Evolutionary conservation across 2,329 filamentous ascomycete species (phyloP).

Genomic region (Metarhizium sp.): DNA sequence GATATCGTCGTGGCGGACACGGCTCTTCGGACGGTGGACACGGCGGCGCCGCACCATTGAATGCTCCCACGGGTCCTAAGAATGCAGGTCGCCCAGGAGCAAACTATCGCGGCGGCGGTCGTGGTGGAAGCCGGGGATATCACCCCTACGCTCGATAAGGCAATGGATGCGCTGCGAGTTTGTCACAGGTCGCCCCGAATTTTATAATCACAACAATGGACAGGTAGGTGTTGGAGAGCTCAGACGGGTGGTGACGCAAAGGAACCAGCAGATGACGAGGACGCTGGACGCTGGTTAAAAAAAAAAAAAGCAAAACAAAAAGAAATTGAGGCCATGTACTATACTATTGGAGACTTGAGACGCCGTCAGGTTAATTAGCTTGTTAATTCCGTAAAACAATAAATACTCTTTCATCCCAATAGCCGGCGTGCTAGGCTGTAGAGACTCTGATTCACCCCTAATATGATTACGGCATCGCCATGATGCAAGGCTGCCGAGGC

Average conservation of each 20-base stretch:
- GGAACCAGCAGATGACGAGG: neutral
- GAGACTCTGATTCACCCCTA: no score
- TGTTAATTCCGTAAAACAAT: neutral
- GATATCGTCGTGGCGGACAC: constrained; percentile 29
- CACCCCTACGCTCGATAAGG: constrained; percentile 59
- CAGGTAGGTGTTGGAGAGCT: no score
- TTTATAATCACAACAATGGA: no score
- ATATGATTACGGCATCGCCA: no score
- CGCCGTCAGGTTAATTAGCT: neutral
- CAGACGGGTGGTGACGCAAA: neutral
- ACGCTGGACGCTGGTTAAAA: no score
- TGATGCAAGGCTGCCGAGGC: no score
- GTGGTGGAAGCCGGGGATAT: constrained; percentile 65
- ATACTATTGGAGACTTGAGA: neutral
- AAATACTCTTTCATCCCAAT: no score
- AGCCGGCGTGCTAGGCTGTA: no score
- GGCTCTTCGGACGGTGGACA: constrained; percentile 34
- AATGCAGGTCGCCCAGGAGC: constrained; percentile 86
- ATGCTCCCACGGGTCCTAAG: constrained; percentile 86
- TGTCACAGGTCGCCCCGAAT: neutral
- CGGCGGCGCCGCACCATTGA: constrained; percentile 33
- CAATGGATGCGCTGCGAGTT: neutral
- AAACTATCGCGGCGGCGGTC: constrained; percentile 85
- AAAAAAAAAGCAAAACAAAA: neutral
- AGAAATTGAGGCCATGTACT: neutral